Evolutionary conservation across 1,139 yeast species (phyloP), one percentile per base, ranked within the genome.

Genomic region (Suhomyces chickasaworum): DNA sequence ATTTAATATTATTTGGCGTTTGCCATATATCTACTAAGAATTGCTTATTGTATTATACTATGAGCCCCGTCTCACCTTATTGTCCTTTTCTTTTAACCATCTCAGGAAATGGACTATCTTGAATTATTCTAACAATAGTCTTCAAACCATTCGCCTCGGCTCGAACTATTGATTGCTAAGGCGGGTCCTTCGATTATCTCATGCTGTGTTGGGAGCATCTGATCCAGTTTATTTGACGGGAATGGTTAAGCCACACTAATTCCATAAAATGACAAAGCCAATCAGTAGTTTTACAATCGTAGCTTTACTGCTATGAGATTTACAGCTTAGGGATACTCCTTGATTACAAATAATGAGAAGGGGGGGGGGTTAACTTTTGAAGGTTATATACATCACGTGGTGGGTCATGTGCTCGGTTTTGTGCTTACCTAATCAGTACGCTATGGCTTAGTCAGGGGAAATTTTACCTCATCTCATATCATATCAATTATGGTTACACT

Each of bases 381-480:
- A n/a, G n/a, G n/a, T n/a, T n/a, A n/a, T n/a, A n/a, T n/a, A n/a
- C n/a, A n/a, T n/a, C 32, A 29, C 31, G 31, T 29, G 35, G 5
- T 3, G 5, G 2, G 13, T 17, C 22, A 32, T 13, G 22, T 32
- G 35, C 3, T 20, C 7, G 4, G 22, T 8, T 20, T 22, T 7
- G 23, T 13, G 45, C 39, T 45, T 37, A 49, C 21, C 39, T 45
- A 29, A 39, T 13, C 27, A 2, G 13, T 13, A 0, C 1, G 9
- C 10, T 7, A 1, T 46, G 50, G 53, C 42, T 34, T 35, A 29
- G 39, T 41, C 29, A 17, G 43, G 34, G 12, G 29, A 41, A 37
- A 45, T 37, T 44, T 44, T 27, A 37, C 36, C 53, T 49, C 53
- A 49, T 51, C 53, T 45, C 48, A 36, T 13, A 7, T 13, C 40